A percentile compares a stretch with the other conserved stretches of the same genome.
Conservation (phyloP, 1,284 basidiomycete genomes). For the Microbotryomycetes sp. region DNA sequence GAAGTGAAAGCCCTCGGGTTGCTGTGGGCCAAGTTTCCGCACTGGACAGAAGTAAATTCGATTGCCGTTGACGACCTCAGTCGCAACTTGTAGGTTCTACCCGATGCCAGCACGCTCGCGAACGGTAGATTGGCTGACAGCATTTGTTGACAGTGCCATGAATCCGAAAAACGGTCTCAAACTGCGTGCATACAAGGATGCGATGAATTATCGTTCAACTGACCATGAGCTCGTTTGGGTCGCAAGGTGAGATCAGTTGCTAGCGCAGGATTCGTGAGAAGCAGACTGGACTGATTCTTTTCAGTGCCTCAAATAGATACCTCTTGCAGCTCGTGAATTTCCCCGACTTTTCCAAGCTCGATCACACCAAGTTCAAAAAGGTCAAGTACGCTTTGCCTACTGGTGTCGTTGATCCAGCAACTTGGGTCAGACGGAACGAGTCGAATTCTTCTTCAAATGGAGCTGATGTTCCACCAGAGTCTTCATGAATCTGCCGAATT, state of each 20-base stretch:
- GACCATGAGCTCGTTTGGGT: slow-evolving; percentile 32
- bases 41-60: slow-evolving; percentile 37
- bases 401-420: slow-evolving; percentile 14
- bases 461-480: too few species aligned
- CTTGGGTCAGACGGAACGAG: neutral
- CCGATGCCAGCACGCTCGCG: neutral
- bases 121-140: neutral
- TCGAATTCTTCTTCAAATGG: too few species aligned
- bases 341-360: slow-evolving; percentile 15
- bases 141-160: slow-evolving; percentile 6
- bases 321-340: slow-evolving; percentile 18
- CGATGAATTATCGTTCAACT: slow-evolving; percentile 10
- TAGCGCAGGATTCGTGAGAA: neutral
- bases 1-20: slow-evolving; percentile 72
- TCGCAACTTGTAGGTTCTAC: slow-evolving; percentile 12
- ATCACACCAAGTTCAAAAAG: slow-evolving; percentile 24
- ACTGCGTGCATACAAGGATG: slow-evolving; percentile 32
- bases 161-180: slow-evolving; percentile 33
- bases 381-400: slow-evolving; percentile 13
- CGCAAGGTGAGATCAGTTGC: slow-evolving; percentile 14
- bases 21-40: slow-evolving; percentile 78
- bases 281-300: neutral
- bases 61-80: slow-evolving; percentile 29
- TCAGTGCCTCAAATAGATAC: too few species aligned
- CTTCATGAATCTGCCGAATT: too few species aligned